Base-by-base conservation (phyloP, 208 protist species). In the Trypanosoma vivax region DNA sequence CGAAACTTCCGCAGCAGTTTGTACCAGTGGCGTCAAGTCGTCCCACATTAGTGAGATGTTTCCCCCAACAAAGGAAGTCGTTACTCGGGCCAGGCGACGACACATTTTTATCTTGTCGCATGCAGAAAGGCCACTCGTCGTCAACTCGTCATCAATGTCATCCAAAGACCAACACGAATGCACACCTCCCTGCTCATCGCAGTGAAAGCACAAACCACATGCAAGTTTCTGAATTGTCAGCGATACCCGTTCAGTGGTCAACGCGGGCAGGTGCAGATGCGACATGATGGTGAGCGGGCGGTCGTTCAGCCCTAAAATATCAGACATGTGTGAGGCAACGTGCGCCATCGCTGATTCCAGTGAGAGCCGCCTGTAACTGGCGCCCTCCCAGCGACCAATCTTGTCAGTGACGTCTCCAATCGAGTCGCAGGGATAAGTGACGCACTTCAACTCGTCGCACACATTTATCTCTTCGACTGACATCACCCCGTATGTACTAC, bases 281-380 rank as follows among this genome's bases (percentile, higher is more conserved):
- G 75, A 76, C 53, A 64, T 65, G 7, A 74, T 63, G 14, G 59
- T 40, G 1, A 91, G 59, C 23, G 31, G 14, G 35, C 65, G 51
- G 14, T 70, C 64, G 29, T 70, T 60, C 16, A 88, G 65, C 13
- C 71, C 62, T 14, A 92, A 63, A 64, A 87, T 69, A 41, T 61
- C 53, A 1, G 80, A 76, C 2, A 92, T 37, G 2, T 88, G 42
- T 21, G 63, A 60, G 33, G 63, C 70, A 2, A 68, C 75, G 35
- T 92, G 75, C 21, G 79, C 70, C 51, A 89, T 82, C 23, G 85
- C 85, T 19, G 88, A 57, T 58, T 92, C 80, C n/a, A 92, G 50
- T 46, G 85, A 71, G 7, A 92, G 65, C 7, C 85, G 77, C 31
- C 78, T 37, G 53, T 74, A 92, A 65, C 80, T 88, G n/a, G 68